Conservation (phyloP, 148 eudicot species). For the Rhododendron ferrugineum region DNA sequence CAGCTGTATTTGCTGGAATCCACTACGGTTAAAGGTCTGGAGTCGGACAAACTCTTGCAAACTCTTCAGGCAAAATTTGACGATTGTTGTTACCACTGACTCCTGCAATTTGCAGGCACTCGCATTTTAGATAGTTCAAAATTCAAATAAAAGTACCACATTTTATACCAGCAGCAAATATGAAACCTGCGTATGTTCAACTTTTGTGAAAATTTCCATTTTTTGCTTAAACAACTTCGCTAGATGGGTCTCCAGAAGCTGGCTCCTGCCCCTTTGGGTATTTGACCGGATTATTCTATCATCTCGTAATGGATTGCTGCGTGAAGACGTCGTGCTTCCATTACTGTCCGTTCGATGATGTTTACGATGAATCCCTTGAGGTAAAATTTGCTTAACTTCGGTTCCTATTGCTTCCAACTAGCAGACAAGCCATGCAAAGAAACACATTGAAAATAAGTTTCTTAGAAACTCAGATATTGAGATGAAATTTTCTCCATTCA, state of each 20-base stretch:
- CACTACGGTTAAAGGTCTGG: conserved; percentile 93
- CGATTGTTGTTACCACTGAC: conserved; percentile 66
- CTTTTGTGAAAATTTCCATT: conserved; percentile 94
- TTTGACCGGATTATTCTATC: conserved; percentile 58
- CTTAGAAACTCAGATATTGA: not conserved
- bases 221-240: conserved; percentile 94
- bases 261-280: conserved; percentile 85
- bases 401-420: conserved; percentile 57
- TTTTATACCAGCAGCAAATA: conserved; percentile 13
- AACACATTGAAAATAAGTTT: not conserved
- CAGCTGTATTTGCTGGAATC: conserved; percentile 98
- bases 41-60: conserved; percentile 85
- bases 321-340: conserved; percentile 88
- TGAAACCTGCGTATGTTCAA: conserved; percentile 87
- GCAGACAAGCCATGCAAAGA: conserved; percentile 14
- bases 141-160: not conserved
- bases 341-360: conserved; percentile 87
- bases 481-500: not conserved
- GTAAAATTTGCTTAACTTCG: conserved; percentile 84
- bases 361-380: conserved; percentile 63
- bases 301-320: conserved; percentile 89
- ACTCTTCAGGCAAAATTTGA: conserved; percentile 86
- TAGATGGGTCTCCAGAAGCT: conserved; percentile 90
- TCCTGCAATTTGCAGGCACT: conserved; percentile 52
- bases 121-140: not conserved